Conservation (phyloP, 2,329 filamentous ascomycete genomes). For the Aspergillus sp. region DNA sequence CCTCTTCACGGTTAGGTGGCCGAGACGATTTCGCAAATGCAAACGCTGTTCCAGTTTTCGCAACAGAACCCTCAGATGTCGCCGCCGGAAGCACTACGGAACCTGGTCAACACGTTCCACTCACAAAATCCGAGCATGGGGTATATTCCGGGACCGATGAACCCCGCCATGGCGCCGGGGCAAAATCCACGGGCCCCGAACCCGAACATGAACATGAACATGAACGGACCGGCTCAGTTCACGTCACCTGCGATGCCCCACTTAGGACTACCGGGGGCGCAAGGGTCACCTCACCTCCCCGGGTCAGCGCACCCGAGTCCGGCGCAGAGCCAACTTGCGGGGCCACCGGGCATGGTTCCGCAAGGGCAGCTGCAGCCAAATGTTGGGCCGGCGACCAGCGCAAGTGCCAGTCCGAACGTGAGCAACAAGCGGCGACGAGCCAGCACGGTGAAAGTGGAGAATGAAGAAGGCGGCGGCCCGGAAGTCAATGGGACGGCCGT, state of each 20-base stretch:
- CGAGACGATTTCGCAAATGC: conserved; percentile 58
- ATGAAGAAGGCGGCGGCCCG: conserved; percentile 38
- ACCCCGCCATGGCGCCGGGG: conserved; percentile 26
- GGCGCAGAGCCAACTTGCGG: conserved; percentile 36
- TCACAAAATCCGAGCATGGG: conserved; percentile 23
- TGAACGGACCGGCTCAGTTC: conserved; percentile 43
- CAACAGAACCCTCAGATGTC: conserved; percentile 44
- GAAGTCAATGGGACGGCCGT: conserved; percentile 42
- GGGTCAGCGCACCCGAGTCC: conserved; percentile 41
- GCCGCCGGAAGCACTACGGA: conserved; percentile 47
- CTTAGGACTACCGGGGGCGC: conserved; percentile 38
- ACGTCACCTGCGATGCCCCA: conserved; percentile 51
- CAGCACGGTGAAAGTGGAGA: conserved; percentile 52
- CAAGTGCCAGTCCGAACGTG: conserved; percentile 55
- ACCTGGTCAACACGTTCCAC: conserved; percentile 41
- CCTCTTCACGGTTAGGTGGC: conserved; percentile 40
- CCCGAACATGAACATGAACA: too few relatives aligned
- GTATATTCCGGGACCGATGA: conserved; percentile 23
- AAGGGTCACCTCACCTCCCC: conserved; percentile 45
- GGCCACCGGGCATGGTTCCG: conserved; percentile 45
- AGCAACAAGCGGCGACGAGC: conserved; percentile 49
- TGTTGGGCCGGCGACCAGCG: conserved; percentile 42
- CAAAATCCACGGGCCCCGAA: conserved; percentile 35
- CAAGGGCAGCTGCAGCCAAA: conserved; percentile 48
- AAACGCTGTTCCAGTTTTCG: conserved; percentile 49